Base-by-base conservation (phyloP, 495 filamentous ascomycete species). In the Penicillium herquei region DNA sequence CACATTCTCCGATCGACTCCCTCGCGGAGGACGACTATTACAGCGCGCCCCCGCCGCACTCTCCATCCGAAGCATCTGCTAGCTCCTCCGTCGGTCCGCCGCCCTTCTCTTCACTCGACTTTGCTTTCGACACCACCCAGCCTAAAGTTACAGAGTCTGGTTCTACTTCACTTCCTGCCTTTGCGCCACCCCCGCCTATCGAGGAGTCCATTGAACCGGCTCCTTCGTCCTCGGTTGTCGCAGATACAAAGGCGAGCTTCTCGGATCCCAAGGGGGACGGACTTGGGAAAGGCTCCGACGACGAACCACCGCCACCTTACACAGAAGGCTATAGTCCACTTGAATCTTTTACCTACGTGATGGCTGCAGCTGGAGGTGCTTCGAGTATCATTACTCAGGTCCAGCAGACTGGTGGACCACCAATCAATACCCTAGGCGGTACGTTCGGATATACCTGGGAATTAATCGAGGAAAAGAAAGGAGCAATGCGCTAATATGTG, bases 361-460 rank as follows among this genome's bases (percentile, higher is more conserved):
- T 98, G 95, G 91, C 92, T 73, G 88, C 91, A 67, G 91, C 92
- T 72, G 92, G 91, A 80, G 94, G 92, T 73, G 90, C 92, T 61
- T 87, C 93, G 75, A 97, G 93, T 84, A 96, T 98, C 68, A 92
- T 98, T 73, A 98, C 94, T 72, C 94, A 98, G 77, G 94, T 98
- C 51, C 90, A 94, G 65, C 94, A 97, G 71, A 86, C 88, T 58
- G 93, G 88, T 54, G 81, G 81, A 18, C 90, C 91, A 59, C 88
- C 90, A 12, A 86, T 96, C 52, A 95, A 92, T 70, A 87, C 87
- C 52, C 75, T 97, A 54, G 90, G 89, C 82, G 92, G 92, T 92
- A 83, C 58, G 84, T 14, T 30, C 30, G 41, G n/a, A 14, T 44
- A 57, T 51, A 63, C 30, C 17, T 41, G 33, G 21, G 21, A 26